Evolutionary conservation across 345 rosid species (phyloP).

Genomic region (Hibiscus trionum): DNA sequence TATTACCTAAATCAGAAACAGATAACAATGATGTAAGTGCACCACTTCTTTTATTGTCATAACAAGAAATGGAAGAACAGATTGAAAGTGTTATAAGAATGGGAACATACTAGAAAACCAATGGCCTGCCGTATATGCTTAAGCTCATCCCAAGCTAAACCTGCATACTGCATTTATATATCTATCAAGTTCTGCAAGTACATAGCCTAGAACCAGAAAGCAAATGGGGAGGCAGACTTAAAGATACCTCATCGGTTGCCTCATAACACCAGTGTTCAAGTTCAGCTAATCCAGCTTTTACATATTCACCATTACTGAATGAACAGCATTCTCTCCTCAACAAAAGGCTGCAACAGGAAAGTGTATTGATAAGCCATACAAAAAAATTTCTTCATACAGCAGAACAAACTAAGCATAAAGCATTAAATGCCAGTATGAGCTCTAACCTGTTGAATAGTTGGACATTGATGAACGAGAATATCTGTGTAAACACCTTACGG

Average conservation of each 20-base stretch:
- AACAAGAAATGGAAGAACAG: neutral
- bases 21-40: no score
- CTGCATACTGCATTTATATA: slow-evolving; percentile 60
- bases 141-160: slow-evolving; percentile 92
- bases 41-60: neutral
- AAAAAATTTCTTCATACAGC: neutral
- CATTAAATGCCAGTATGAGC: neutral
- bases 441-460: slow-evolving; percentile 87
- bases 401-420: neutral
- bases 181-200: neutral
- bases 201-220: neutral
- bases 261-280: slow-evolving; percentile 91
- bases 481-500: slow-evolving; percentile 89
- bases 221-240: slow-evolving; percentile 4
- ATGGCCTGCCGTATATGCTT: slow-evolving; percentile 94
- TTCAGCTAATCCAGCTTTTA: slow-evolving; percentile 86
- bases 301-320: slow-evolving; percentile 92
- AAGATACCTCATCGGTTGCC: slow-evolving; percentile 84
- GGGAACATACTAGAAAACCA: slow-evolving; percentile 67
- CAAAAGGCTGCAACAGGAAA: slow-evolving; percentile 45
- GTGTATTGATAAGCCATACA: neutral
- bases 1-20: slow-evolving; percentile 51
- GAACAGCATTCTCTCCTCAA: slow-evolving; percentile 93
- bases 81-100: neutral
- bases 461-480: slow-evolving; percentile 94